Conservation (phyloP, 1,284 basidiomycete species). For the Vanrija humicola region DNA sequence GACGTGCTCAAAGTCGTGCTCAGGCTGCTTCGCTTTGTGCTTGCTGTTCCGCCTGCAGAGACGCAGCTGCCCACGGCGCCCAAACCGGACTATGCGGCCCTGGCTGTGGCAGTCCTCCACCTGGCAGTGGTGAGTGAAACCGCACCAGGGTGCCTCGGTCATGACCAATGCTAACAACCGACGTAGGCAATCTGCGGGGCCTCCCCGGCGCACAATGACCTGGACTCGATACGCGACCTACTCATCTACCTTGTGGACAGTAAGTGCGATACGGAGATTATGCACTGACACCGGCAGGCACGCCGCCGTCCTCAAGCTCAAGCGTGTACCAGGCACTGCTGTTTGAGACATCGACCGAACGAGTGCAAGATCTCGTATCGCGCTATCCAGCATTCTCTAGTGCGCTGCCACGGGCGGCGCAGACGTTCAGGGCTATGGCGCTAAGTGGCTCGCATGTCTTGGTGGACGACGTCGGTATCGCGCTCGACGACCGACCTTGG, state of each 20-base stretch:
- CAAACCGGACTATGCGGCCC: constrained; percentile 35
- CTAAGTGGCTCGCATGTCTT: constrained; percentile 17
- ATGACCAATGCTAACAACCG: not conserved
- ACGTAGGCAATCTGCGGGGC: constrained; percentile 15
- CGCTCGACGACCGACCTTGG: constrained; percentile 45
- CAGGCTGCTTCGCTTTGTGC: constrained; percentile 31
- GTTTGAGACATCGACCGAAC: constrained; percentile 22
- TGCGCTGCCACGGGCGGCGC: constrained; percentile 28
- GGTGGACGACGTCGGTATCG: constrained; percentile 15
- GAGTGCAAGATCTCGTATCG: constrained; percentile 19
- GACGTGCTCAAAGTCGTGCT: constrained; percentile 28
- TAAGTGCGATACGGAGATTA: too few species aligned
- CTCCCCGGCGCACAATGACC: constrained; percentile 4
- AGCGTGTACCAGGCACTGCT: constrained; percentile 24
- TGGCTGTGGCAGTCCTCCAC: constrained; percentile 30
- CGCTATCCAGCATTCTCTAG: constrained; percentile 15
- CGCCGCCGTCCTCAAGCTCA: constrained; percentile 5
- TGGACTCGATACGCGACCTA: constrained; percentile 26
- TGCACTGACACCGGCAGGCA: not conserved
- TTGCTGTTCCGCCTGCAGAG: constrained; percentile 28
- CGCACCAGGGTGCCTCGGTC: not conserved
- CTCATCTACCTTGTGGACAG: constrained; percentile 23
- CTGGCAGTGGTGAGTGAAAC: constrained; percentile 27
- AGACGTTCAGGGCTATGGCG: constrained; percentile 26
- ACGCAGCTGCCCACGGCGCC: constrained; percentile 18